phyloP scores from a whole-genome alignment of 2,329 filamentous ascomycete species.

The Exophiala calicioides region DNA sequence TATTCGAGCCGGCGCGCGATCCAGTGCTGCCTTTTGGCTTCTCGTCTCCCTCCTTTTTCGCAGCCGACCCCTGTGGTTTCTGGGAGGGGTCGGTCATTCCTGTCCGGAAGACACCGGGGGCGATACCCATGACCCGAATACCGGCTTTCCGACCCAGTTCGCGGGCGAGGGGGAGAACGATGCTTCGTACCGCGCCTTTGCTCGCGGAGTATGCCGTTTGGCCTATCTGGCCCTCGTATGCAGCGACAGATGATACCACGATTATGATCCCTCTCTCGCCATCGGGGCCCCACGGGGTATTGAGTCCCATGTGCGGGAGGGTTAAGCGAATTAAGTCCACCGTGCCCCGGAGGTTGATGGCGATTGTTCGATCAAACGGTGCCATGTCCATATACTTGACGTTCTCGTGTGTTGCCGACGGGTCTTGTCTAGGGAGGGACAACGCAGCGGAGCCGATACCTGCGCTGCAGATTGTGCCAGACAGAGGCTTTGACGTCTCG shows the following conservation, averaged over 20 bases:
- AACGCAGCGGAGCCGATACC: constrained; percentile 30
- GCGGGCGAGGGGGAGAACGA: constrained; percentile 32
- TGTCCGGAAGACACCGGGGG: constrained; percentile 32
- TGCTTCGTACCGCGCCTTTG: constrained; percentile 31
- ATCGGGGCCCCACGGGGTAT: constrained; percentile 26
- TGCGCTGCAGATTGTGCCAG: constrained; percentile 29
- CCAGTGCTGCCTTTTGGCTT: constrained; percentile 17
- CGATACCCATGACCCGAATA: constrained; percentile 31
- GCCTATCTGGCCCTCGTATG: constrained; percentile 32
- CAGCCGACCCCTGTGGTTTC: constrained; percentile 10
- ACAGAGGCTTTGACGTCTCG: constrained; percentile 25
- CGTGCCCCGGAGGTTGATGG: constrained; percentile 35
- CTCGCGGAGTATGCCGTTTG: constrained; percentile 34
- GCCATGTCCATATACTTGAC: constrained; percentile 51
- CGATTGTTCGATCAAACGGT: constrained; percentile 60
- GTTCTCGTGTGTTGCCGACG: constrained; percentile 19
- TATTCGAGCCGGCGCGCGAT: constrained; percentile 17
- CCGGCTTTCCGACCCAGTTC: constrained; percentile 32
- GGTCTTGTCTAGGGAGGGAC: constrained; percentile 26
- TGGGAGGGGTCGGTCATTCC: constrained; percentile 27
- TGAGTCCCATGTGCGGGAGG: constrained; percentile 30
- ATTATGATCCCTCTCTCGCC: constrained; percentile 31
- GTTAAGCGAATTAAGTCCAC: constrained; percentile 32
- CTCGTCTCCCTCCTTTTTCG: constrained; percentile 14
- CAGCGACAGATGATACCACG: constrained; percentile 31